phyloP scores from a whole-genome alignment of 805 yeast species.

The Wickerhamia fluorescens region DNA sequence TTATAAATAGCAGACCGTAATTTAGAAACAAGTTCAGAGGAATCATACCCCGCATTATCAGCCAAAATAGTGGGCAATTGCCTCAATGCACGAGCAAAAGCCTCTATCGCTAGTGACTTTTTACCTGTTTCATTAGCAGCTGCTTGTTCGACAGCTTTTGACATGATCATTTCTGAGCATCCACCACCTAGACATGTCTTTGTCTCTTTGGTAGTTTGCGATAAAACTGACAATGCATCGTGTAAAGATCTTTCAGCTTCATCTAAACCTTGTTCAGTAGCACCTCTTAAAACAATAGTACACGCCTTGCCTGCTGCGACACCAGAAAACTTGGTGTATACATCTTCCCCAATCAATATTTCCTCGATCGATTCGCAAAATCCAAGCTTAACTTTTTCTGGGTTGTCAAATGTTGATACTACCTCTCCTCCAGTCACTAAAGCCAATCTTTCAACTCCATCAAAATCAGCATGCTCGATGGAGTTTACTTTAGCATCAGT shows the following conservation, averaged over 20 bases:
- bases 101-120: slow-evolving; percentile 88
- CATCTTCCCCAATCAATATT: slow-evolving; percentile 85
- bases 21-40: slow-evolving; percentile 85
- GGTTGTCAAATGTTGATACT: slow-evolving; percentile 90
- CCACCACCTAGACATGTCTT: slow-evolving; percentile 94
- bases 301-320: slow-evolving; percentile 95
- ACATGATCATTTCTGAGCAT: slow-evolving; percentile 85
- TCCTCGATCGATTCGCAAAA: slow-evolving; percentile 88
- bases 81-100: slow-evolving; percentile 89
- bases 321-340: slow-evolving; percentile 89
- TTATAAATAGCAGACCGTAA: slow-evolving; percentile 85
- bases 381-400: slow-evolving; percentile 81
- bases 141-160: slow-evolving; percentile 88
- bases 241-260: slow-evolving; percentile 57
- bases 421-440: slow-evolving; percentile 98
- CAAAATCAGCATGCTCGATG: slow-evolving; percentile 97
- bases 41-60: slow-evolving; percentile 95
- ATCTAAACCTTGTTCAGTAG: slow-evolving; percentile 40
- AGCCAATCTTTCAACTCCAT: slow-evolving; percentile 94
- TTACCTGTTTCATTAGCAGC: slow-evolving; percentile 93
- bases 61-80: slow-evolving; percentile 93
- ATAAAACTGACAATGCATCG: slow-evolving; percentile 90
- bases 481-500: slow-evolving; percentile 83
- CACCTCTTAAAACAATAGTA: slow-evolving; percentile 78
- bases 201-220: slow-evolving; percentile 90